These are phyloP conservation scores for Leishmania martiniquensis DNA, from an alignment of 208 protist species.

Conservation along the genomic window DNA sequence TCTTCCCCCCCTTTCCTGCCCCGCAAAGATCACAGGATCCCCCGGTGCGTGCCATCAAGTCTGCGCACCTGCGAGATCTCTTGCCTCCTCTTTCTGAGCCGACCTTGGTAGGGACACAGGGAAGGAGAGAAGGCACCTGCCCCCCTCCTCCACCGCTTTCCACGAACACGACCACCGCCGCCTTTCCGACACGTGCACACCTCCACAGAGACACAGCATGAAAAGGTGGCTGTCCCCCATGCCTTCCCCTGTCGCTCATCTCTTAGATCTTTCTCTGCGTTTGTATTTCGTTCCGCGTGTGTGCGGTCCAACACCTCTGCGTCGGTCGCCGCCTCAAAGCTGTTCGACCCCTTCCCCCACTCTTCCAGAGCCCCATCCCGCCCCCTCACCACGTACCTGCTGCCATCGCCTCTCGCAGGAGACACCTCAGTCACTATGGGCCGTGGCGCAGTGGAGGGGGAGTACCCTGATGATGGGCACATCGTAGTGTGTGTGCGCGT, in stretches of 20 bases:
- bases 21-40: background rate
- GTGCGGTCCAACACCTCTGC: too few relatives aligned
- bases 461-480: constrained; percentile 72
- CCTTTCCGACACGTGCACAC: too few relatives aligned
- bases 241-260: too few relatives aligned
- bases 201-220: too few relatives aligned
- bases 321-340: too few relatives aligned
- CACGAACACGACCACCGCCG: too few relatives aligned
- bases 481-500: constrained; percentile 83
- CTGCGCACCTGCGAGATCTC: background rate
- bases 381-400: background rate
- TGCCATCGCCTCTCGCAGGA: background rate
- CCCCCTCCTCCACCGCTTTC: too few relatives aligned
- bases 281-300: too few relatives aligned
- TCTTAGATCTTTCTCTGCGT: too few relatives aligned
- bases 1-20: background rate
- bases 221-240: too few relatives aligned
- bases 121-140: background rate
- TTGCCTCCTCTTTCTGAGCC: background rate
- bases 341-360: too few relatives aligned
- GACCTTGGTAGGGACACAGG: background rate
- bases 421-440: background rate
- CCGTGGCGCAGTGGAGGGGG: background rate
- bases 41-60: background rate
- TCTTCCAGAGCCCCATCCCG: too few relatives aligned